Evolutionary conservation across 179 eudicot genomes (phyloP).

Genomic region (Drosera spatulata): DNA sequence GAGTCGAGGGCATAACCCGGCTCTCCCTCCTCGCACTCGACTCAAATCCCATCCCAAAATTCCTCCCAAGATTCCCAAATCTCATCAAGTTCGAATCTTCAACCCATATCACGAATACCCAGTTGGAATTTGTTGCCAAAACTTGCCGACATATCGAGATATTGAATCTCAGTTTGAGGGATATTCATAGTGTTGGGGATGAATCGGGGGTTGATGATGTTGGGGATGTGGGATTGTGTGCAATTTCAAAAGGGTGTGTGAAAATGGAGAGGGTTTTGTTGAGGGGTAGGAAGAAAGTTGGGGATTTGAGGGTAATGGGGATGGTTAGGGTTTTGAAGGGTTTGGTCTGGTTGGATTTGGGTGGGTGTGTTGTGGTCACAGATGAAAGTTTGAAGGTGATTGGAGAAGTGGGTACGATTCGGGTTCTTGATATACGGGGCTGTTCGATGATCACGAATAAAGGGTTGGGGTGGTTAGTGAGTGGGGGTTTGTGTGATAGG

Average conservation of each 20-base stretch:
- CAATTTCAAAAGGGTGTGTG: conserved; percentile 7
- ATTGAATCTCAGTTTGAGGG: conserved; percentile 8
- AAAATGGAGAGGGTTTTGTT: conserved; percentile 3
- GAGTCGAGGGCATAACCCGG: conserved; percentile 12
- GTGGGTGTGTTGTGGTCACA: conserved; percentile 3
- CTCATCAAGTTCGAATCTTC: conserved; percentile 7
- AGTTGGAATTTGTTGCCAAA: conserved; percentile 7
- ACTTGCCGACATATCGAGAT: conserved; percentile 12
- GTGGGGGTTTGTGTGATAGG: conserved; percentile 2
- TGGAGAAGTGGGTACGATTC: conserved; percentile 11
- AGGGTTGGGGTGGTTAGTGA: conserved; percentile 9
- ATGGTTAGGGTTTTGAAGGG: conserved; percentile 1
- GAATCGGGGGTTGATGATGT: conserved; percentile 6
- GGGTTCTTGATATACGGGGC: conserved; percentile 7
- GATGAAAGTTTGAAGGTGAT: conserved; percentile 10
- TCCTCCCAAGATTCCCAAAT: conserved; percentile 12
- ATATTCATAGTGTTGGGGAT: background rate
- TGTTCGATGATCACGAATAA: conserved; percentile 11
- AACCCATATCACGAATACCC: conserved; percentile 2
- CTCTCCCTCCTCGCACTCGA: conserved; percentile 9
- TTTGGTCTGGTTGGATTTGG: conserved; percentile 11
- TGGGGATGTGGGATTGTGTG: conserved; percentile 7
- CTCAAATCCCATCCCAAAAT: conserved; percentile 5
- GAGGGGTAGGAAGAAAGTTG: conserved; percentile 6
- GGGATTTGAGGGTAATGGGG: conserved; percentile 10